A percentile compares a stretch with the other conserved stretches of the same genome.
These are phyloP conservation scores for Paraphaeosphaeria minitans DNA, from an alignment of 2,329 filamentous ascomycete genomes.

Conservation along the genomic window DNA sequence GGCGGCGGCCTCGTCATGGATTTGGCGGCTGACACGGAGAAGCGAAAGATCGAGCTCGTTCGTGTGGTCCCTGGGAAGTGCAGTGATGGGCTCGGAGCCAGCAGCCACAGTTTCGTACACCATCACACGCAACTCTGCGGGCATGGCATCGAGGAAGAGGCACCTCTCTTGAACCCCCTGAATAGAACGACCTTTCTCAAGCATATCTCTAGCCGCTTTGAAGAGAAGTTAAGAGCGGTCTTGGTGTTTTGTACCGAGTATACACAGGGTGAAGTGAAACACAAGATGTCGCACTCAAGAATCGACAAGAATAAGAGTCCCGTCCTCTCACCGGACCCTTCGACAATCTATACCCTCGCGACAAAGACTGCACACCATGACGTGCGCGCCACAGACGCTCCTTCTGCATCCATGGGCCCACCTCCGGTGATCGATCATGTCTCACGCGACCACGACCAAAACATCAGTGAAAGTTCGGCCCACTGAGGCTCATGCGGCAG, in stretches of 20 bases:
- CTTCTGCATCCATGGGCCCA: neutral
- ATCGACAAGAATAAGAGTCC: neutral
- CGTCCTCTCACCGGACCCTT: neutral
- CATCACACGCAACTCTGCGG: constrained; percentile 35
- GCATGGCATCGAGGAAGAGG: constrained; percentile 34
- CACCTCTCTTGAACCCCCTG: neutral
- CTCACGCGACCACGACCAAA: neutral
- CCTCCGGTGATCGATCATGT: neutral
- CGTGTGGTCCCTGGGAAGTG: constrained; percentile 24
- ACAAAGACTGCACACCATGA: neutral
- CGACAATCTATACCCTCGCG: neutral
- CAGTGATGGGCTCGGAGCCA: constrained; percentile 21
- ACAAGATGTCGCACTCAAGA: neutral
- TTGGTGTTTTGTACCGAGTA: neutral
- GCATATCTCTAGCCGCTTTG: neutral
- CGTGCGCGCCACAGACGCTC: neutral
- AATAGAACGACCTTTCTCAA: neutral
- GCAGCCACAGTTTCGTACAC: constrained; percentile 40
- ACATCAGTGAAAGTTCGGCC: neutral
- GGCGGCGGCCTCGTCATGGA: constrained; percentile 49
- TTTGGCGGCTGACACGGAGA: constrained; percentile 45
- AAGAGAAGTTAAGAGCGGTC: neutral
- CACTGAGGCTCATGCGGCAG: neutral
- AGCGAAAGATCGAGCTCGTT: constrained; percentile 41
- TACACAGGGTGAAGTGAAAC: neutral